These are phyloP conservation scores for Glycine latifolia DNA, from an alignment of 306 rosid genomes.

Conservation along the genomic window DNA sequence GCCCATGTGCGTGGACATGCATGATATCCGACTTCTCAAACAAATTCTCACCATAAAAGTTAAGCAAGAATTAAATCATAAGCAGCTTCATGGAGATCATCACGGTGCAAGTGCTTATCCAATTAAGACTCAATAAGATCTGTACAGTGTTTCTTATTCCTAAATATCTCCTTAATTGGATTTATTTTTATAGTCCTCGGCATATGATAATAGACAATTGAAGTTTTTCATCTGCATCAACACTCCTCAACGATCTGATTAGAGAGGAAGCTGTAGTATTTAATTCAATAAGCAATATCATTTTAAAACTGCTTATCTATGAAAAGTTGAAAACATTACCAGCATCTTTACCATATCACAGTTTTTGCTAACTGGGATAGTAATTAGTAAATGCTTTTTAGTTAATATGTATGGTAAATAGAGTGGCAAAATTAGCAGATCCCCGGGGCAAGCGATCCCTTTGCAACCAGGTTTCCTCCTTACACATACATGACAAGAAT, in stretches of 20 bases:
- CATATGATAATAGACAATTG: too few relatives aligned
- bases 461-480: too few relatives aligned
- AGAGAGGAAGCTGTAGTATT: not conserved
- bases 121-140: not conserved
- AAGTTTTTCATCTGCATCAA: not conserved
- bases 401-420: too few relatives aligned
- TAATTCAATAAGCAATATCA: not conserved
- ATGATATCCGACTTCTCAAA: not conserved
- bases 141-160: too few relatives aligned
- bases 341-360: not conserved
- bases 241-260: not conserved
- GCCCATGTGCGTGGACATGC: not conserved
- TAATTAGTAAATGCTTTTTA: too few relatives aligned
- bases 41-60: not conserved
- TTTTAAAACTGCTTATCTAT: not conserved
- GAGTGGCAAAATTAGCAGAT: too few relatives aligned
- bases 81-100: not conserved
- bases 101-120: not conserved
- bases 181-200: too few relatives aligned
- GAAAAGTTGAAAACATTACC: not conserved
- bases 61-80: too few relatives aligned
- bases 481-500: too few relatives aligned
- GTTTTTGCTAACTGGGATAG: not conserved
- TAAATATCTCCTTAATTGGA: too few relatives aligned
- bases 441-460: too few relatives aligned